A percentile compares a stretch with the other conserved stretches of the same genome.
These are phyloP conservation scores for Barnettozyma hawaiiensis DNA, from an alignment of 1,139 yeast species.

Conservation along the genomic window DNA sequence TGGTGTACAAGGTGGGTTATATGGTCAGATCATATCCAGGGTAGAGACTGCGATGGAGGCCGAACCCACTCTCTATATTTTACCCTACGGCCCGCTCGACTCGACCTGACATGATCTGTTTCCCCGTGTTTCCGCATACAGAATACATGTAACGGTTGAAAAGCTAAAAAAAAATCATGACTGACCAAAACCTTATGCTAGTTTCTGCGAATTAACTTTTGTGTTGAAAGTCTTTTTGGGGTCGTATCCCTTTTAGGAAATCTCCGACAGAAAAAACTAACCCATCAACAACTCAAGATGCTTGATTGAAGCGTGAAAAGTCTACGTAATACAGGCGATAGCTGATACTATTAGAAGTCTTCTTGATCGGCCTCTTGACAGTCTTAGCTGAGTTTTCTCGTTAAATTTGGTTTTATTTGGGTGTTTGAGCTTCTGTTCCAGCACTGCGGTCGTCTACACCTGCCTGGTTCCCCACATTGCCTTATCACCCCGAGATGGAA, in stretches of 20 bases:
- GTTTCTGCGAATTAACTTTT: neutral
- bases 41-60: no score
- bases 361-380: neutral
- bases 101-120: neutral
- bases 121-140: neutral
- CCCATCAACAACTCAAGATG: neutral
- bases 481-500: neutral
- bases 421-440: neutral
- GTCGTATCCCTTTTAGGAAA: neutral
- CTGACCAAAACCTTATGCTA: neutral
- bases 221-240: no score
- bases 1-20: no score
- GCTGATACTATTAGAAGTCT: neutral
- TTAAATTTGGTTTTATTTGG: neutral
- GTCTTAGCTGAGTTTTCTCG: neutral
- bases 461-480: neutral
- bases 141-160: neutral
- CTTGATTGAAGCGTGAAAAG: neutral
- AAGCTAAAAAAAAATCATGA: neutral
- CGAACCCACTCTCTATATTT: neutral
- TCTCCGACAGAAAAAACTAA: neutral
- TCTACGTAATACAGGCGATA: neutral
- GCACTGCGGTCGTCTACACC: slow-evolving; percentile 3
- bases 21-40: no score
- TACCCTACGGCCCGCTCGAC: neutral